Percentiles rank a stretch among this genome's conserved stretches.
Evolutionary conservation across 768 basidiomycete genomes (phyloP).

Genomic region (Naganishia vaughanmartiniae): DNA sequence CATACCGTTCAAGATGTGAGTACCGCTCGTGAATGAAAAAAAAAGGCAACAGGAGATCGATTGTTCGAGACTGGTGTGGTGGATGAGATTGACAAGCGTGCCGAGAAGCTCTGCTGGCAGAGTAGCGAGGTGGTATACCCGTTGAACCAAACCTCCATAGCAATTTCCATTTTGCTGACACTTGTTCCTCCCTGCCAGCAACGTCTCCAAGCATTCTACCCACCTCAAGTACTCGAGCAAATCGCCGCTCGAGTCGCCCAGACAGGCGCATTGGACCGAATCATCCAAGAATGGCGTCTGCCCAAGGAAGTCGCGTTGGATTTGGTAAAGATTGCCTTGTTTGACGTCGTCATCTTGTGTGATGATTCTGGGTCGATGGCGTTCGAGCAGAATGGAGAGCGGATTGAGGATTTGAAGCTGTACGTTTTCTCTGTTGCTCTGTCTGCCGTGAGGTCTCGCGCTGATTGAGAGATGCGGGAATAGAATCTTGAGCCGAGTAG

Average conservation of each 20-base stretch:
- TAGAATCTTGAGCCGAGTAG: constrained; percentile 48
- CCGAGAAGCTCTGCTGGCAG: too few relatives aligned
- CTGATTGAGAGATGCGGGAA: constrained; percentile 14
- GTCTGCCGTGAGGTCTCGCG: not conserved
- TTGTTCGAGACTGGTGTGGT: not conserved
- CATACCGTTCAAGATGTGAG: constrained; percentile 50
- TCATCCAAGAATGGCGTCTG: constrained; percentile 52
- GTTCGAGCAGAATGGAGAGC: constrained; percentile 53
- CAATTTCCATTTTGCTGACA: not conserved
- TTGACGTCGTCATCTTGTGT: constrained; percentile 49
- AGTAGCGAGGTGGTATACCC: too few relatives aligned
- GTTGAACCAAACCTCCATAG: too few relatives aligned
- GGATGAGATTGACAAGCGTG: too few relatives aligned
- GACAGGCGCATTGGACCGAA: constrained; percentile 48
- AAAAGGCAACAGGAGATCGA: not conserved
- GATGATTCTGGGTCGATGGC: constrained; percentile 41
- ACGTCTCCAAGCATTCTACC: constrained; percentile 54
- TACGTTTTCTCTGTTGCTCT: not conserved
- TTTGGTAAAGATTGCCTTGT: constrained; percentile 53
- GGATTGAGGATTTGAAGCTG: constrained; percentile 55
- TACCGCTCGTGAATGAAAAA: too few relatives aligned
- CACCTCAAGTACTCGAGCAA: constrained; percentile 48
- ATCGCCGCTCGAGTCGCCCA: constrained; percentile 53
- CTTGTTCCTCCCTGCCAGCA: constrained; percentile 38
- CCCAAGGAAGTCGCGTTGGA: constrained; percentile 55